Base-by-base conservation (phyloP, 257 asterid genomes). In the Vinca minor region DNA sequence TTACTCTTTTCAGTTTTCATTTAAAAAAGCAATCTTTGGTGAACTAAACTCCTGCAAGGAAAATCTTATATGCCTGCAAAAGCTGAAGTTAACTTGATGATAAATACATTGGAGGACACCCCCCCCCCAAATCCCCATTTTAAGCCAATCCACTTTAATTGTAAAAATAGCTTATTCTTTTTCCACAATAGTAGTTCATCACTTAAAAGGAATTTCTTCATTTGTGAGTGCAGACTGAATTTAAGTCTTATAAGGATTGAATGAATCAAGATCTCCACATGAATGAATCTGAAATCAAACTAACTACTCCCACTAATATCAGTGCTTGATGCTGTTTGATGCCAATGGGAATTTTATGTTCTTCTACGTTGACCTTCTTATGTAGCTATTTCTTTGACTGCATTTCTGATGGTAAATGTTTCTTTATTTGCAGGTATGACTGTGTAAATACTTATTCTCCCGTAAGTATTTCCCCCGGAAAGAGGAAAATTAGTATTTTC, bases 351-450 rank as follows among this genome's bases (percentile, higher is more conserved):
- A 26, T 25, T 23, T 61, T 11, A 38, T 38, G 42, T 3, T 38
- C 10, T 8, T 38, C 11, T 38, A 38, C 8, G 42, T 38, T 38
- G 42, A 34, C 38, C 7, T 34, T 34, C 3, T 2, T 34, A 34
- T 34, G 7, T 34, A 34, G 38, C 5, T 38, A 4, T 38, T 38
- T 11, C 12, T 41, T 62, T 4, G 0, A 5, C 25, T n/a, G 32
- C 14, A 25, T 7, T 28, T 44, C 3, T 62, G 55, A 62, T 42
- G 55, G 5, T 7, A 56, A 39, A 62, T 26, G 23, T 23, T 36
- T 31, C 41, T 62, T 52, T 53, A 41, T 53, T 41, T 41, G 17
- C 74, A 62, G 73, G 47, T 67, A n/a, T 42, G 68, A 53, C 60
- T 28, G 1, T 42, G 26, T 12, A 20, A 42, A 52, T 29, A 32